Evolutionary conservation across 192 early-diverging fungal species (phyloP), one percentile per base, ranked within the genome.

Genomic region (Umbelopsis sp.): DNA sequence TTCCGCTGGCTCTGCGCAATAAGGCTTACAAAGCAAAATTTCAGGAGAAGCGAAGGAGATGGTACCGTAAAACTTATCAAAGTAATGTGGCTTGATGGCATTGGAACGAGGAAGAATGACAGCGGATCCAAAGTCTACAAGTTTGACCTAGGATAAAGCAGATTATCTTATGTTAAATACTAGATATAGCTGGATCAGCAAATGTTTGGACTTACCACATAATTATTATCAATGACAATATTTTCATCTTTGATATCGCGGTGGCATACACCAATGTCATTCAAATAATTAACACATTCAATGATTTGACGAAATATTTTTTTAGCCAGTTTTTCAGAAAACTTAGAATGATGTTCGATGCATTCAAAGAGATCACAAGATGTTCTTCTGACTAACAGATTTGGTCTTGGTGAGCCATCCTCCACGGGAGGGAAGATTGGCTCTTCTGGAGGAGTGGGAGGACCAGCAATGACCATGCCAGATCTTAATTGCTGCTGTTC

Each of bases 231-330:
- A 50, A 91, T 87, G 24, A 91, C 86, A 74, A 91, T 83, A 70
- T 91, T 91, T 68, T 91, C 88, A 68, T 91, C 88, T 73, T 91
- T 90, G 75, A 89, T 84, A 69, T 89, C 88, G 45, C 87, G 83
- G 69, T 89, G 89, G 65, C 85, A 81, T 31, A 90, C 77, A 6
- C 81, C 80, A 26, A 83, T 53, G 14, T 77, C 68, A 59, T 81
- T 75, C 21, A 88, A 76, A 67, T 89, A 80, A 11, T 77, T 74
- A 6, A 86, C 80, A 70, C 85, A 85, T 45, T 81, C 78, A 6
- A 84, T 79, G 72, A 90, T 81, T 71, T 90, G 89, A 25, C 71
- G 69, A 47, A 90, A 90, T 44, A 90, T 88, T 68, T 73, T 75
- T 20, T 82, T 77, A 5, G 87, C 80, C 44, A 85, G 74, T 14